Evolutionary conservation across 768 basidiomycete species (phyloP).

Genomic region (Lentinula guzmanii): DNA sequence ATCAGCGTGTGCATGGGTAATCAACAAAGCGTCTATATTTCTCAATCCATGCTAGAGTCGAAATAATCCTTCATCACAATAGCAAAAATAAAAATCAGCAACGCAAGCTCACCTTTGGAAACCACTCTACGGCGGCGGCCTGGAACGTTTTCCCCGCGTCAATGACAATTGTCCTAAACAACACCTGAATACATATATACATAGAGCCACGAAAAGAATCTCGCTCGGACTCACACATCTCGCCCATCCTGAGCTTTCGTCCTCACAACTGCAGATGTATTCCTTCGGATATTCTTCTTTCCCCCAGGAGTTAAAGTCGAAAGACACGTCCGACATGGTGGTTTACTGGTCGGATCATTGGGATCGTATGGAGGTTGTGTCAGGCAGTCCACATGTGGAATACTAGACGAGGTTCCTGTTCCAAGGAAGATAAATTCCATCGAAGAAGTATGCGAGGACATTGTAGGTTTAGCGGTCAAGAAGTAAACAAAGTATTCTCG

Average conservation of each 20-base stretch:
- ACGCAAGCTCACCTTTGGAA: constrained; percentile 15
- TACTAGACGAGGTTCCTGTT: constrained; percentile 71
- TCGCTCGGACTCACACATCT: constrained; percentile 41
- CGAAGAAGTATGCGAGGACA: not conserved
- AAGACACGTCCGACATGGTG: constrained; percentile 56
- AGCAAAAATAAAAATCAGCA: no score
- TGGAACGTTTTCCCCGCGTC: constrained; percentile 87
- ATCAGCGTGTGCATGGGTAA: constrained; percentile 88
- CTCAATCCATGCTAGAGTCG: constrained; percentile 49
- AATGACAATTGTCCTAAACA: constrained; percentile 64
- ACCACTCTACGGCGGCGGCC: constrained; percentile 45
- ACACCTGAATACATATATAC: constrained; percentile 9
- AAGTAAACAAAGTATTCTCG: not conserved
- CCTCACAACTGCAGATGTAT: constrained; percentile 69
- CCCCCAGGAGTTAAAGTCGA: constrained; percentile 65
- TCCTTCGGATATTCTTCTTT: constrained; percentile 79
- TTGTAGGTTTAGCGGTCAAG: not conserved
- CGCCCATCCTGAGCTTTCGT: constrained; percentile 34
- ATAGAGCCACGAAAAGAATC: not conserved
- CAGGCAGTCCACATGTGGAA: constrained; percentile 70
- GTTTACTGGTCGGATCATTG: constrained; percentile 11
- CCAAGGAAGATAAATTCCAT: constrained; percentile 77
- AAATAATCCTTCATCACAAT: constrained; percentile 43
- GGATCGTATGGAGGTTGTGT: constrained; percentile 49
- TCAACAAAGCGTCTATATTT: constrained; percentile 65